Evolutionary conservation across 169 alveolate genomes (phyloP).

Genomic region (Besnoitia besnoiti): DNA sequence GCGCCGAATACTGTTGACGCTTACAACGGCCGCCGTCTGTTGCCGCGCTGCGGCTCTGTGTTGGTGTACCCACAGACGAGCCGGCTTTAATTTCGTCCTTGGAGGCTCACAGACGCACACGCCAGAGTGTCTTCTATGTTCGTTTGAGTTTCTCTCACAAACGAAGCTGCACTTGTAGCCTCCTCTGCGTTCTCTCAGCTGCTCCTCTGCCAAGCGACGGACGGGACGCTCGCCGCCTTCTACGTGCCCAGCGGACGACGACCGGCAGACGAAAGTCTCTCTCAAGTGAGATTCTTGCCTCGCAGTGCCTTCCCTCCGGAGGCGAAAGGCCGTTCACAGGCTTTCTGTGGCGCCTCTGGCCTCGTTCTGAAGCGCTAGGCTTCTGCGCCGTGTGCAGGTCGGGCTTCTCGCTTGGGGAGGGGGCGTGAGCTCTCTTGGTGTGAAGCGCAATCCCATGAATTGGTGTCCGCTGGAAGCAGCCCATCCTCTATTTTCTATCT

Average conservation of each 20-base stretch:
- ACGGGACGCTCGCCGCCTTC: conserved; percentile 31
- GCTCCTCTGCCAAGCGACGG: not conserved
- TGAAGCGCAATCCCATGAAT: too few species aligned
- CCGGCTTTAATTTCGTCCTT: too few species aligned
- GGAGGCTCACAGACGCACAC: too few species aligned
- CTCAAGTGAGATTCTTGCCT: not conserved
- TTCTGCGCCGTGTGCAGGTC: not conserved
- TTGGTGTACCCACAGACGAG: too few species aligned
- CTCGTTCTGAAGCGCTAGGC: not conserved
- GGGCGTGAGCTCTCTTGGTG: too few species aligned
- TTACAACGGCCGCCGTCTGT: too few species aligned
- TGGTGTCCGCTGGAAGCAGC: too few species aligned
- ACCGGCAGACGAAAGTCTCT: not conserved
- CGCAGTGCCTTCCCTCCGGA: not conserved
- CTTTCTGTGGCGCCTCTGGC: not conserved
- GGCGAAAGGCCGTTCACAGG: not conserved
- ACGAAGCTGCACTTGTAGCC: not conserved
- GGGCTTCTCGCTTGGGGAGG: not conserved
- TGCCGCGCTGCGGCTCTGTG: too few species aligned
- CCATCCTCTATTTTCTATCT: too few species aligned
- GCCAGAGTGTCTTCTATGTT: not conserved
- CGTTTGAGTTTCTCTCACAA: not conserved
- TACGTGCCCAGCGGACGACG: not conserved
- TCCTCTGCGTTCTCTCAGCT: not conserved
- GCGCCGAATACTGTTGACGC: too few species aligned